Evolutionary conservation across 192 early-diverging fungal species (phyloP), one percentile per base, ranked within the genome.

Genomic region (Entophlyctis luteolus): DNA sequence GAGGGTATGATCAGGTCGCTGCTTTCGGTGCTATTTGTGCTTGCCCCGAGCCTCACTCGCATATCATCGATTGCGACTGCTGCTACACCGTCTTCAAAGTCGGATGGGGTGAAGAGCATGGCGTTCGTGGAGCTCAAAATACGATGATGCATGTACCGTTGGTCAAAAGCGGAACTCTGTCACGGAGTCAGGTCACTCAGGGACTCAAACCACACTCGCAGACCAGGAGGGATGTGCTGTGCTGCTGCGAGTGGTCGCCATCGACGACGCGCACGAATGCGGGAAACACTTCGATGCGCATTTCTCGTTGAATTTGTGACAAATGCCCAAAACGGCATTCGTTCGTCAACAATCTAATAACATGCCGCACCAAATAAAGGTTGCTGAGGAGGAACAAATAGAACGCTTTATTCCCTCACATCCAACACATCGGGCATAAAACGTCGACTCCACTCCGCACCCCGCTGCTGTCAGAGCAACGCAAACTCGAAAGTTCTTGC

Each of bases 111-210:
- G 28, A 66, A 66, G 4, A 66, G 63, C 34, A 37, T 34, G 5
- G 36, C 33, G 10, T 53, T 55, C 14, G 50, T 14, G 48, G 50
- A 20, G 1, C 49, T 54, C 16, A 66, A 22, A 8, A 6, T n/a
- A 27, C 55, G 63, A 37, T 66, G 52, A 52, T 48, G 49, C 35
- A 66, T n/a, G n/a, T n/a, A n/a, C n/a, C n/a, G n/a, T n/a, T n/a
- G n/a, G n/a, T n/a, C n/a, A n/a, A n/a, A n/a, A n/a, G n/a, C n/a
- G n/a, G n/a, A n/a, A n/a, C n/a, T n/a, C n/a, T n/a, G n/a, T 25
- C 6, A 52, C 18, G 33, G 47, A 48, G 23, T 27, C 35, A 48
- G 55, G 29, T 48, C 50, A 31, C 63, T 66, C 37, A 18, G 8
- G 8, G n/a, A 5, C 12, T 35, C 55, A 57, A 34, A 33, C 16